Evolutionary conservation across 257 asterid genomes (phyloP), one percentile per base, ranked within the genome.

Genomic region (Solanum peruvianum): DNA sequence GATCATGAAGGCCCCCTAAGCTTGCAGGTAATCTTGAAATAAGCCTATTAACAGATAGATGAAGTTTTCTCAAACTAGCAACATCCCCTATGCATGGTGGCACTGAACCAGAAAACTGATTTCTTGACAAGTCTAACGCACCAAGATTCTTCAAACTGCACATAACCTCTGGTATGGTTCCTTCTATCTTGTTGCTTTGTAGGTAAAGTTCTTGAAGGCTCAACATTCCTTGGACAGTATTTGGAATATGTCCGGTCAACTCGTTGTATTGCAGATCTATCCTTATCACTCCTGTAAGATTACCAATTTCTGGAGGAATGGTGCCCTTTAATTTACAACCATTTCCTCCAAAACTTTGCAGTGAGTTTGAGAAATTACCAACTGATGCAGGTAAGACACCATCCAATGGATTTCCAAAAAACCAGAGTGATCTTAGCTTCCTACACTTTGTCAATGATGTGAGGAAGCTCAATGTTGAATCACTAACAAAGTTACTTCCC

Each of bases 301-400:
- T 75, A 23, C 82, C 31, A 0, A 75, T 10, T 75, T 75, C 82
- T 37, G 2, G 2, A 2, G 52, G 82, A 6, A 75, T 75, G 44
- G 2, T 18, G 2, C 82, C 82, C 82, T 42, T 37, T 9, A 75
- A 0, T 42, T n/a, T n/a, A 75, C 29, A 21, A 39, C 2, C 3
- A 4, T 1, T 0, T 75, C 2, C 52, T 6, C 0, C 4, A 23
- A 31, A 64, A 0, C 0, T 64, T 15, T 62, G 12, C 6, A 62
- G 2, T 0, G 77, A 60, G 15, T 39, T 25, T 11, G 87, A 84
- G 44, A 84, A 67, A 64, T 84, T 84, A 20, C 80, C 87, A 66
- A 84, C 8, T 3, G 87, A 64, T 18, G 35, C 70, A 3, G 64
- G 81, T 3, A 84, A 18, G 16, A 66, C 12, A 3, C 80, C 87